Evolutionary conservation across 2,329 filamentous ascomycete species (phyloP), one percentile per base, ranked within the genome.

Genomic region (Colletotrichum sidae): DNA sequence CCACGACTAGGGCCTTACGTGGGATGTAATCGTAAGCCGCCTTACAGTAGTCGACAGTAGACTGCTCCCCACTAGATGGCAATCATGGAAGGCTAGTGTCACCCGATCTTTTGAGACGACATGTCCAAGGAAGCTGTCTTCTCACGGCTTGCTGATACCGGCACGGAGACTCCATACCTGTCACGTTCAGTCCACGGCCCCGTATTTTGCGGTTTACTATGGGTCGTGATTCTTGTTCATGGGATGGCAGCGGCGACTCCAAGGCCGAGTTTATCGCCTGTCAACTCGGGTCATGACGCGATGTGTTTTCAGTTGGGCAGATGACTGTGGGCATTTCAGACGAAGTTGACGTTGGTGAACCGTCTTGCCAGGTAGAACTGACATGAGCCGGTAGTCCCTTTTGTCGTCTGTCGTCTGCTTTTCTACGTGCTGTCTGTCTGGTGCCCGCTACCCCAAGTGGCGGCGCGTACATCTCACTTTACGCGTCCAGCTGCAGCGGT

Each of bases 261-360:
- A n/a, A 51, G 41, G 11, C 10, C 38, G 51, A 7, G 61, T 65
- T 62, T 38, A 47, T 65, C 62, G 45, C 58, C 56, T 47, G 58
- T 55, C 62, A 65, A 55, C 51, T 33, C 35, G 47, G 62, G 46
- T 62, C 52, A 62, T 65, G 62, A 65, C 62, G 62, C 58, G 55
- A 56, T 49, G 8, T 62, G 58, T 65, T 37, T 41, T n/a, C 58
- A 56, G 41, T 47, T 9, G 13, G 42, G 41, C 62, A 65, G 58
- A 51, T 65, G 62, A 65, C 62, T 52, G 62, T 17, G 37, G 11
- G 10, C 37, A 47, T 11, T 51, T 49, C 5, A n/a, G 6, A 49
- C 6, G 46, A 34, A 13, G 6, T 52, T 52, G 34, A n/a, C 15
- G 33, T 52, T 13, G 25, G 10, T 1, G 8, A 33, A 11, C 11